Base-by-base conservation (phyloP, 1,284 basidiomycete species). In the Sanghuangporus baumii region DNA sequence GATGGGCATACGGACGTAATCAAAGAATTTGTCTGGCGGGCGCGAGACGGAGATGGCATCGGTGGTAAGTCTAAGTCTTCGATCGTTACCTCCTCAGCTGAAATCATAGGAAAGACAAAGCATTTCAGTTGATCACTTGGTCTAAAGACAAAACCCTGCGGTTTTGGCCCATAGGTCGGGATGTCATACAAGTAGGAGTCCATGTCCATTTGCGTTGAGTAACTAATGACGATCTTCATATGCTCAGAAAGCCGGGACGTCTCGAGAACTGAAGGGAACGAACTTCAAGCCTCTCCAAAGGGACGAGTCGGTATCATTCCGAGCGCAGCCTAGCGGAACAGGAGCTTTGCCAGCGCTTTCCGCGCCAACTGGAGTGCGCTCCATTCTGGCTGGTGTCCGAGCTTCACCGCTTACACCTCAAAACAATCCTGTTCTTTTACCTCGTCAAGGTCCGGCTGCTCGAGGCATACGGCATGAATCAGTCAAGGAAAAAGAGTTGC, bases 1-100 rank as follows among this genome's bases (percentile, higher is more conserved):
- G 90, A 91, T 66, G 96, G 95, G 0, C 94, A 97, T 72, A 83
- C 85, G 0, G 95, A 97, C 69, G 92, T 95, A 4, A 96, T 98
- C 41, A 98, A 98, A 70, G 96, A 99, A 75, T 99, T 97, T 71
- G 95, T 99, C 1, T 98, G 97, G 95, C 80, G 97, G 63, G 86
- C 83, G 0, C 71, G 78, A 57, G 84, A 84, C n/a, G 40, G 12
- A 26, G 63, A 60, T 18, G 23, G 41, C n/a, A 56, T 52, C 67
- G 83, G 84, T 14, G 80, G 11, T 75, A 81, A 7, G 60, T 68
- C 43, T 64, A 31, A 18, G 9, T 36, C 6, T 34, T 58, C 23
- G 12, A 59, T 7, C 11, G 34, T 20, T 14, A 11, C 18, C 18
- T 37, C 37, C 55, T 23, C 4, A 14, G 23, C 2, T 65, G 40